Conservation (phyloP, 306 rosid genomes). For the Lablab purpureus region DNA sequence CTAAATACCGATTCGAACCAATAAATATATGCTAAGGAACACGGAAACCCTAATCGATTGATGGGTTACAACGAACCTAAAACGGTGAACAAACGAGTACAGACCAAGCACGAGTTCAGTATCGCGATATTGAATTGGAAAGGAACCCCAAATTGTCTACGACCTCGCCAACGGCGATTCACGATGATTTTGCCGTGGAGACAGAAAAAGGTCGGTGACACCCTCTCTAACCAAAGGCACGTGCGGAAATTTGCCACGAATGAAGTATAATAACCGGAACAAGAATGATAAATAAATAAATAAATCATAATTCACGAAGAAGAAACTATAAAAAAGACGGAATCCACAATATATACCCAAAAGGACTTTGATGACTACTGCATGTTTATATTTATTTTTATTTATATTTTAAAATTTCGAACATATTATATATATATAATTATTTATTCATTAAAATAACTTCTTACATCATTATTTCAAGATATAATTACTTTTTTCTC, state of each 20-base stretch:
- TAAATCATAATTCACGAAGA: background rate
- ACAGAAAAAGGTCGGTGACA: constrained; percentile 53
- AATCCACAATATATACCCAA: too few species aligned
- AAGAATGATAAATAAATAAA: constrained; percentile 24
- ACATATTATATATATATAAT: too few species aligned
- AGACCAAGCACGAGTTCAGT: constrained; percentile 14
- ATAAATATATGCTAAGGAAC: constrained; percentile 13
- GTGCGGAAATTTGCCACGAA: constrained; percentile 54
- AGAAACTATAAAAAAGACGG: background rate
- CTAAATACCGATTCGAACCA: constrained; percentile 32
- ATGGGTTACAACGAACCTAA: constrained; percentile 44
- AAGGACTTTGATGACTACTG: too few species aligned
- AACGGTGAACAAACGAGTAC: constrained; percentile 35
- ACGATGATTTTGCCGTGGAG: constrained; percentile 46
- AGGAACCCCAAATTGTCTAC: constrained; percentile 6
- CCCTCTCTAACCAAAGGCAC: constrained; percentile 48
- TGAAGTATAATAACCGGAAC: constrained; percentile 40
- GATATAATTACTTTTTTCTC: too few species aligned
- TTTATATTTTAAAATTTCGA: too few species aligned
- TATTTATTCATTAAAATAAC: too few species aligned
- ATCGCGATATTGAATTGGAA: constrained; percentile 10
- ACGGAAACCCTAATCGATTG: constrained; percentile 46
- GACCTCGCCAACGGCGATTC: constrained; percentile 44
- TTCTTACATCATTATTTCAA: too few species aligned
- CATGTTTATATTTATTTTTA: too few species aligned